A percentile compares a stretch with the other conserved stretches of the same genome.
phyloP scores from a whole-genome alignment of 2,329 filamentous ascomycete genomes.

The Shiraia sp. region DNA sequence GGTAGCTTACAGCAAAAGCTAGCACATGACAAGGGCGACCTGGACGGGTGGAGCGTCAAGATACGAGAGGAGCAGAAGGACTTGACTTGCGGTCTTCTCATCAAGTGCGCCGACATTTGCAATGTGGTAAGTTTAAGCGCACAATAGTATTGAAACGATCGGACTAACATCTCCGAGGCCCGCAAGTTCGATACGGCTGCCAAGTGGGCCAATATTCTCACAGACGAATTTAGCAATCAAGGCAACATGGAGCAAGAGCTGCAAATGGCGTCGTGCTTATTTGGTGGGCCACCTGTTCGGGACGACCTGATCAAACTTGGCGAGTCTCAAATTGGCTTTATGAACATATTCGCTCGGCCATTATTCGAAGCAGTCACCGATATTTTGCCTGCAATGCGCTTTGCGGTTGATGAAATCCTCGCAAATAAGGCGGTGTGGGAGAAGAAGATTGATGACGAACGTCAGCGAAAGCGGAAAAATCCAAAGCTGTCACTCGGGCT shows the following conservation, averaged over 20 bases:
- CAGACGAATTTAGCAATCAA: conserved; percentile 92
- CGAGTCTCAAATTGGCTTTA: conserved; percentile 91
- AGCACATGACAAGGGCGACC: conserved; percentile 63
- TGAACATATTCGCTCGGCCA: conserved; percentile 92
- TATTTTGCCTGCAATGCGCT: conserved; percentile 81
- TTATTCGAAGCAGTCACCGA: conserved; percentile 88
- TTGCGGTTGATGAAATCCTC: conserved; percentile 80
- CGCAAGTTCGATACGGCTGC: conserved; percentile 80
- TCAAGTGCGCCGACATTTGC: conserved; percentile 98
- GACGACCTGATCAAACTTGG: conserved; percentile 82
- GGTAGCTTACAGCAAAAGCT: conserved; percentile 80
- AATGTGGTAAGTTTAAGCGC: conserved; percentile 78
- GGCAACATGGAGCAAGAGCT: conserved; percentile 89
- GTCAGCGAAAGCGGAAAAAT: conserved; percentile 52
- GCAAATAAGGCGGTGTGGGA: conserved; percentile 77
- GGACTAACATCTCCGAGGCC: conserved; percentile 59
- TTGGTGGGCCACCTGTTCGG: conserved; percentile 75
- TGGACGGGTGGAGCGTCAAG: conserved; percentile 76
- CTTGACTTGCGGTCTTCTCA: conserved; percentile 84
- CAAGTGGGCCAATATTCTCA: conserved; percentile 91
- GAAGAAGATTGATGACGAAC: conserved; percentile 66
- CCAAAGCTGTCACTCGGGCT: conserved; percentile 28
- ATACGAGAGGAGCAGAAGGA: conserved; percentile 76
- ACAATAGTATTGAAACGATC: neutral
- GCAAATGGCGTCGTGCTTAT: conserved; percentile 83